phyloP scores from a whole-genome alignment of 768 basidiomycete species.

The Trametes cingulata region DNA sequence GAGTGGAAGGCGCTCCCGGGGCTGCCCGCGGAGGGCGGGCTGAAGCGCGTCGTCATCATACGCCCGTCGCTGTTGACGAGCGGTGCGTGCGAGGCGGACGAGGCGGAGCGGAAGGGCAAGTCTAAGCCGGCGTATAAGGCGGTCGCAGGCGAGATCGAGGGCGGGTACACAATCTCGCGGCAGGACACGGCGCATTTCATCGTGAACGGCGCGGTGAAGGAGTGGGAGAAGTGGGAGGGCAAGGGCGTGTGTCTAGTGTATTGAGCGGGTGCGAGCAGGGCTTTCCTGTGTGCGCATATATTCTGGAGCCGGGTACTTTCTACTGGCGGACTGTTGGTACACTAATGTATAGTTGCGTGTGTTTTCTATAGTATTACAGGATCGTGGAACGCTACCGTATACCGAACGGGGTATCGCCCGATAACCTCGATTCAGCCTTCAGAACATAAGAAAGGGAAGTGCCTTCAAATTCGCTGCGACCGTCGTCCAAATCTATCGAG shows the following conservation, averaged over 20 bases:
- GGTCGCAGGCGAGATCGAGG: constrained; percentile 28
- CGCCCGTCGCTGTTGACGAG: constrained; percentile 62
- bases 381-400: neutral
- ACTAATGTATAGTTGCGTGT: neutral
- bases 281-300: neutral
- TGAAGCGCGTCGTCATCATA: constrained; percentile 51
- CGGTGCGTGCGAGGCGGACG: constrained; percentile 44
- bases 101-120: constrained; percentile 32
- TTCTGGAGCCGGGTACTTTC: no score
- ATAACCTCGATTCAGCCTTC: neutral
- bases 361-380: neutral
- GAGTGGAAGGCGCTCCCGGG: constrained; percentile 47
- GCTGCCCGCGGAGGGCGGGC: constrained; percentile 43
- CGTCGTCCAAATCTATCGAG: constrained; percentile 31
- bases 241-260: constrained; percentile 53
- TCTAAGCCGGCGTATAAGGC: constrained; percentile 43
- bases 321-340: neutral
- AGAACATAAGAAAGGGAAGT: neutral
- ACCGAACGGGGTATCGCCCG: neutral
- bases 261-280: constrained; percentile 24
- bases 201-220: constrained; percentile 43
- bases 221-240: constrained; percentile 56
- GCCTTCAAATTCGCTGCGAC: neutral
- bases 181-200: constrained; percentile 69
- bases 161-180: constrained; percentile 56